Base-by-base conservation (phyloP, 2,329 filamentous ascomycete genomes). In the Hysterium pulicare region DNA sequence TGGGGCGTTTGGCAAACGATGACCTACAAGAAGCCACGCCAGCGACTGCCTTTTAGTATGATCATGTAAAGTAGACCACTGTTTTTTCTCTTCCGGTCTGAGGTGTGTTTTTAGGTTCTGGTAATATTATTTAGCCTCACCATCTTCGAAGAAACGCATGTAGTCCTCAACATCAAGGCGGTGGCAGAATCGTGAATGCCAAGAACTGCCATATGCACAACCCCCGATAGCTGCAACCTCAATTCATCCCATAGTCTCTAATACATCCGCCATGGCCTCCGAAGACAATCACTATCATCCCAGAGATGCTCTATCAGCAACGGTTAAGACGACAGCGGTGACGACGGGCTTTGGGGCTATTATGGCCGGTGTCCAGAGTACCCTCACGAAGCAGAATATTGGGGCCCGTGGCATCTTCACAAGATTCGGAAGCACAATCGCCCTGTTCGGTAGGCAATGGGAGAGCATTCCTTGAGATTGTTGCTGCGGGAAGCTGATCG, bases 321-420 rank as follows among this genome's bases (percentile, higher is more conserved):
- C 84, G 38, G 71, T 84, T 62, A 82, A 80, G 64, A 81, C 82
- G 48, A 79, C 78, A 31, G 59, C 83, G 50, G 70, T 88, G 57
- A 83, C 84, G 47, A 82, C 82, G 59, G 72, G 73, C 46, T 78
- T 79, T 46, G 90, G 90, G 57, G 71, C 86, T 62, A 77, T 89
- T 68, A 66, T 86, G 47, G 85, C 88, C 38, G 84, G 86, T 42
- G 77, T 95, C 53, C 87, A 90, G 74, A 97, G 95, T 74, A 88
- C 90, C 45, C 78, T 96, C 56, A 78, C 84, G 42, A 90, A 83
- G 74, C 78, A 81, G 65, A 95, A 95, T 68, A 75, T 93, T 53
- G 88, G 90, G 57, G 78, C 83, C 48, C 81, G 84, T 74, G 86
- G 87, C 54, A 78, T 95, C 59, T 83, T 97, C 64, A 87, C 87